These are phyloP conservation scores for Podospora sp. DNA, from an alignment of 495 filamentous ascomycete species.

Conservation along the genomic window DNA sequence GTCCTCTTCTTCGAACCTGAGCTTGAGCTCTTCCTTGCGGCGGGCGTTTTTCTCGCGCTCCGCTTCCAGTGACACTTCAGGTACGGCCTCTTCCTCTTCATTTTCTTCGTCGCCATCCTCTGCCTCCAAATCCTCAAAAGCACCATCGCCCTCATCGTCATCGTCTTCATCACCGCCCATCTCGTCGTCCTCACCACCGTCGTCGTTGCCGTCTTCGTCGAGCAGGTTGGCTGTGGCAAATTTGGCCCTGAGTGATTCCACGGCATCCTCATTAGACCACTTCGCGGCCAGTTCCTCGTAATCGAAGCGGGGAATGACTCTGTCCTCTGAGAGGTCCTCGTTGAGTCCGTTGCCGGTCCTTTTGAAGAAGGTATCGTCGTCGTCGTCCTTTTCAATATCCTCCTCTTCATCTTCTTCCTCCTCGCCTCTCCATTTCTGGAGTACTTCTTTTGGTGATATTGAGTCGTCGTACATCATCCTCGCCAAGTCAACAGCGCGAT, in stretches of 20 bases:
- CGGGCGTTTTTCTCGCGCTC: slow-evolving; percentile 90
- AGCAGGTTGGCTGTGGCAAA: slow-evolving; percentile 72
- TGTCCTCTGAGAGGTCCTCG: slow-evolving; percentile 70
- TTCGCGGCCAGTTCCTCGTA: slow-evolving; percentile 79
- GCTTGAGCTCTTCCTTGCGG: slow-evolving; percentile 89
- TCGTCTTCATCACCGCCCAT: slow-evolving; percentile 70
- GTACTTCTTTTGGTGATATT: slow-evolving; percentile 71
- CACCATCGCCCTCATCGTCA: slow-evolving; percentile 85
- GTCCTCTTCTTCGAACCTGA: slow-evolving; percentile 96
- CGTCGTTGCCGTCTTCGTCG: slow-evolving; percentile 51
- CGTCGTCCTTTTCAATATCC: slow-evolving; percentile 64
- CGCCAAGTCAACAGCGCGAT: slow-evolving; percentile 76
- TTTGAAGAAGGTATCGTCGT: slow-evolving; percentile 83
- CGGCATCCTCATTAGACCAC: slow-evolving; percentile 77
- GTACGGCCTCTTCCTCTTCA: slow-evolving; percentile 59
- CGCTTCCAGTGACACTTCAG: slow-evolving; percentile 49
- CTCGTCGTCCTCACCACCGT: slow-evolving; percentile 52
- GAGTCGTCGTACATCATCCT: slow-evolving; percentile 86
- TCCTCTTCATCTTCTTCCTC: slow-evolving; percentile 53
- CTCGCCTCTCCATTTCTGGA: slow-evolving; percentile 78
- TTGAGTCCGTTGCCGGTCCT: slow-evolving; percentile 64
- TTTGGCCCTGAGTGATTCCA: slow-evolving; percentile 70
- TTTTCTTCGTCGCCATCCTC: slow-evolving; percentile 57
- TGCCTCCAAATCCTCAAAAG: slow-evolving; percentile 85
- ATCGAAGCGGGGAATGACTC: slow-evolving; percentile 75